Evolutionary conservation across 805 yeast genomes (phyloP), one percentile per base, ranked within the genome.

Genomic region (Kodamaea kakaduensis): DNA sequence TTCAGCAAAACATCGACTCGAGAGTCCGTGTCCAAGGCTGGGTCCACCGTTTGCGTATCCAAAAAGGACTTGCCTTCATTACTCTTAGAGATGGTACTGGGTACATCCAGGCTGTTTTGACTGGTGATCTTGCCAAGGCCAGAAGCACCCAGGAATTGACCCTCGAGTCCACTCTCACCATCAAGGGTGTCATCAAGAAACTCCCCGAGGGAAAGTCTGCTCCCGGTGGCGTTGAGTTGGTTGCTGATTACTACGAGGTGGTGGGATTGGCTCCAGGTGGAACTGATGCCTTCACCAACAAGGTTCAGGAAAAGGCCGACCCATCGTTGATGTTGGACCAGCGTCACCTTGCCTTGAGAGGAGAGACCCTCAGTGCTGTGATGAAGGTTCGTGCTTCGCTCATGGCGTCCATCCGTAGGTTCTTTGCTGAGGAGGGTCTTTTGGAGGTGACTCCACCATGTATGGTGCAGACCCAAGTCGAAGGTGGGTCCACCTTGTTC

Each of bases 381-480:
- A 82, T 93, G 93, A 86, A 84, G 60, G 97, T 93, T 22, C 82
- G 99, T 64, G 93, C 96, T 25, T 68, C 78, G 24, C 73, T 88
- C 37, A 66, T 93, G 51, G 68, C 69, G 34, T 65, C 93, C 25
- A 63, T 93, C 49, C 80, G 99, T 68, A 73, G 78, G 47, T 83
- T 83, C 40, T 90, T 75, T 58, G 69, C 59, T 16, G 93, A 86
- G 54, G 86, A 82, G 66, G 74, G 77, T 21, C 55, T 89, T 34
- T 67, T 78, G 20, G 99, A 93, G 72, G 96, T 94, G 41, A 93
- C 97, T 25, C 97, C 98, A 30, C 99, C 99, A 55, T 89, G 97
- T 67, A 93, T 93, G 97, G 99, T 93, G 38, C 98, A 93, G 69
- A 89, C 96, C 25, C 97, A 93, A 71, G 99, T 93, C 41, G 99